Base-by-base conservation (phyloP, 1,284 basidiomycete species). In the Sanguinoderma infundibulare region DNA sequence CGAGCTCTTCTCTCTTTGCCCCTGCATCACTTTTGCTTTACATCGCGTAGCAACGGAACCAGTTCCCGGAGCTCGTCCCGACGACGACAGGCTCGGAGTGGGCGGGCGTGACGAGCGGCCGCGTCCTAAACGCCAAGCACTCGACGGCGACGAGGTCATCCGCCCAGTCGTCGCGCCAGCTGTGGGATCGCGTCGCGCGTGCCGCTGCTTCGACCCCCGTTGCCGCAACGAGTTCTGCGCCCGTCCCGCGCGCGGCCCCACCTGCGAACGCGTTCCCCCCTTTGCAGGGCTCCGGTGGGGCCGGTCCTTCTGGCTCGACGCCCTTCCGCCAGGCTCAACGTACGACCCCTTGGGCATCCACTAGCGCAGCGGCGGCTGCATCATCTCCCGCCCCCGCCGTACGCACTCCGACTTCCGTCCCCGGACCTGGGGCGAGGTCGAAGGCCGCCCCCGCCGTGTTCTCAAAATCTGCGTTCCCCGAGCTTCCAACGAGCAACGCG, bases 101-200 rank as follows among this genome's bases (percentile, higher is more conserved):
- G 69, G 87, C 92, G 0, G 90, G 88, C 0, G 91, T 95, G 61
- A 82, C 92, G 1, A 87, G 88, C 36, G 94, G 92, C 2, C 87
- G 91, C 3, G 87, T 96, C 28, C 81, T 96, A 59, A 94, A 91
- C 68, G 91, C 90, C 40, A 96, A 96, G 73, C 86, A 91, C 57
- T 84, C 87, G 0, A 90, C 90, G 0, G 79, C 85, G 0, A 80
- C 86, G 0, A 83, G 84, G 2, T 82, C 83, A 0, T 80, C 84
- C 17, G 74, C 80, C n/a, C 81, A 82, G 59, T 83, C 86, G 4
- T 86, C 87, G 1, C 79, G 85, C 52, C 84, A 88, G 62, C 85
- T 98, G 0, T 95, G 87, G 89, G 94, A 94, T 67, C 88, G 94
- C 26, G 95, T 98, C 40, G 95, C 94, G 22, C 86, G 87, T 57